Percentiles rank a stretch among this genome's conserved stretches.
Evolutionary conservation across 2,329 filamentous ascomycete genomes (phyloP).

Genomic region (Thielaviopsis populi): DNA sequence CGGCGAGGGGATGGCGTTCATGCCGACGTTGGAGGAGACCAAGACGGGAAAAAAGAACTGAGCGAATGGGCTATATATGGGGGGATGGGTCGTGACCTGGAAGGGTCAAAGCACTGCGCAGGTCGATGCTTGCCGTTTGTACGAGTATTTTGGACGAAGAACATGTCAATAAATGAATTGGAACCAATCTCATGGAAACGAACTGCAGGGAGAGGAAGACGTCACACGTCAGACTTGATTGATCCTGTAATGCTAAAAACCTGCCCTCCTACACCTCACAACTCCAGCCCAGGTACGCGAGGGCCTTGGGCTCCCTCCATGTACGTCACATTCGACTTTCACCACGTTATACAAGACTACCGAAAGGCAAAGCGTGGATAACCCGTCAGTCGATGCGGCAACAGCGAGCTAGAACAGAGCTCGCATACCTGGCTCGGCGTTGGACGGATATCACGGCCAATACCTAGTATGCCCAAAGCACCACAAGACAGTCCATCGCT

Average conservation of each 20-base stretch:
- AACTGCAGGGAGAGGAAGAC: not conserved
- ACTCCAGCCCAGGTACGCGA: not conserved
- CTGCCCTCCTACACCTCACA: not conserved
- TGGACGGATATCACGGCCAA: too few relatives aligned
- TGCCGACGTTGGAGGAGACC: slow-evolving; percentile 32
- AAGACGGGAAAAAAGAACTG: slow-evolving; percentile 8
- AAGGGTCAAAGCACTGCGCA: not conserved
- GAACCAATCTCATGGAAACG: not conserved
- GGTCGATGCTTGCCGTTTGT: not conserved
- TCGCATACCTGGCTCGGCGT: too few relatives aligned
- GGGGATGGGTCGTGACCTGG: not conserved
- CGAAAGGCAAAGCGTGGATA: too few relatives aligned
- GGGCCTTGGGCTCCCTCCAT: too few relatives aligned
- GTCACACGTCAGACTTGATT: not conserved
- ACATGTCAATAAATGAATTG: not conserved
- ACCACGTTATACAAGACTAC: too few relatives aligned
- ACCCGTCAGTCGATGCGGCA: too few relatives aligned
- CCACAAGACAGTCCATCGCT: not conserved
- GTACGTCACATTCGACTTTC: too few relatives aligned
- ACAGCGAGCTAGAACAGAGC: too few relatives aligned
- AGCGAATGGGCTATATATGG: too few relatives aligned
- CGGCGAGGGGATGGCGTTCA: slow-evolving; percentile 39
- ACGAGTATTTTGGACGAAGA: not conserved
- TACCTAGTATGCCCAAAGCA: not conserved
- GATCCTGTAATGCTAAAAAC: not conserved